These are phyloP conservation scores for Vanrija pseudolonga DNA, from an alignment of 1,284 basidiomycete genomes.

Conservation along the genomic window DNA sequence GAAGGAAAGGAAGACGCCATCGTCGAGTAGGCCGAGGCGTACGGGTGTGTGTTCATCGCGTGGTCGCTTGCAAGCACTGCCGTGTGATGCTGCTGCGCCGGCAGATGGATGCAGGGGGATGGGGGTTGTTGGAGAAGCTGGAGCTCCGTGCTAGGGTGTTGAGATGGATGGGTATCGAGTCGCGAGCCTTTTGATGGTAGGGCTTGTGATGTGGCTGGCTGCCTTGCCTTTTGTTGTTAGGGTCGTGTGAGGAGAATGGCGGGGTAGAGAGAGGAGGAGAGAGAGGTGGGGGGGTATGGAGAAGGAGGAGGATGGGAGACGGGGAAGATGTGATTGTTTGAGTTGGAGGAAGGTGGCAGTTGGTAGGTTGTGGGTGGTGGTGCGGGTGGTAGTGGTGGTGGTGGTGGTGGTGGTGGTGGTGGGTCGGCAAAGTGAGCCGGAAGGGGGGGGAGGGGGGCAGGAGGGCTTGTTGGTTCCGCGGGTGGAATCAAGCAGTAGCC, in stretches of 20 bases:
- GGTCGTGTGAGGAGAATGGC: too few species aligned
- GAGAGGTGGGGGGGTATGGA: too few species aligned
- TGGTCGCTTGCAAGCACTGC: conserved; percentile 2
- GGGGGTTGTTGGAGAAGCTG: too few species aligned
- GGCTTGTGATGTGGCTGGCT: too few species aligned
- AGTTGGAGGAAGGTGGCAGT: too few species aligned
- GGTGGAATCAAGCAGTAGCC: too few species aligned
- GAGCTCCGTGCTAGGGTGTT: too few species aligned
- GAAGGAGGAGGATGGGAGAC: not conserved
- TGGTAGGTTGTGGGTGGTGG: not conserved
- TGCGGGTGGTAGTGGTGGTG: not conserved
- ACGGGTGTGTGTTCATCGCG: conserved; percentile 31
- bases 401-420: not conserved
- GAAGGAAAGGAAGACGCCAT: conserved; percentile 32
- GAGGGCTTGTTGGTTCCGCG: too few species aligned
- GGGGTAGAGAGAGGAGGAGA: too few species aligned
- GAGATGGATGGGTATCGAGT: not conserved
- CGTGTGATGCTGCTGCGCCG: not conserved
- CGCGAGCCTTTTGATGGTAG: not conserved
- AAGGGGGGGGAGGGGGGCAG: not conserved
- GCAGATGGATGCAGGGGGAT: not conserved
- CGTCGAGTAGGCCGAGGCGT: conserved; percentile 38
- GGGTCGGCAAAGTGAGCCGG: not conserved
- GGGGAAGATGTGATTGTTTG: too few species aligned
- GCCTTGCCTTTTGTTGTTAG: too few species aligned